Evolutionary conservation across 73 alveolate species (phyloP).

Genomic region (Breviolum minutum): DNA sequence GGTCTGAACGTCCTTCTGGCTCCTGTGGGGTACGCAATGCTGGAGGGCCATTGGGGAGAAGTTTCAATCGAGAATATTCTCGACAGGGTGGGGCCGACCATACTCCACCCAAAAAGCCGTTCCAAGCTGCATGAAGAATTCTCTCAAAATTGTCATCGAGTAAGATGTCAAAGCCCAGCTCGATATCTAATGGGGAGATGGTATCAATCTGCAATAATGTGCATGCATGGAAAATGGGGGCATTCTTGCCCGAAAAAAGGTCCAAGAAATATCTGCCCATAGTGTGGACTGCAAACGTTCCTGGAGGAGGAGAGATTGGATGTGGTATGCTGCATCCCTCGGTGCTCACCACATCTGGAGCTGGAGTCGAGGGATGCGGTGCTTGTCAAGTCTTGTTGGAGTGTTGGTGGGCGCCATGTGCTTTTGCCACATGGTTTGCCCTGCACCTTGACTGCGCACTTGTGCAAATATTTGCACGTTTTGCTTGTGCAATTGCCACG

Average conservation of each 20-base stretch:
- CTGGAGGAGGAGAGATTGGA: not conserved
- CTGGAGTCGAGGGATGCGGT: not conserved
- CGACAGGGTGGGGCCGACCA: not conserved
- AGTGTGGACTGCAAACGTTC: not conserved
- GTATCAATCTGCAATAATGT: not conserved
- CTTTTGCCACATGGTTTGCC: not conserved
- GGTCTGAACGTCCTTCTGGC: too few species aligned
- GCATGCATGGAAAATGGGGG: not conserved
- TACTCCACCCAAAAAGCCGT: not conserved
- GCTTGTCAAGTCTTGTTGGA: not conserved
- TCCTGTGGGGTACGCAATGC: too few species aligned
- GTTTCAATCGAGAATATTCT: too few species aligned
- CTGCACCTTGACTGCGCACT: not conserved
- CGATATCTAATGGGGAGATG: not conserved
- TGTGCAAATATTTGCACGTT: not conserved
- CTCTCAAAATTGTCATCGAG: not conserved
- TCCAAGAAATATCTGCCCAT: not conserved
- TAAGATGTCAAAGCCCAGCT: not conserved
- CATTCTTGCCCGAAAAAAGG: not conserved
- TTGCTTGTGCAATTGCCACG: not conserved
- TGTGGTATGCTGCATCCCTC: not conserved
- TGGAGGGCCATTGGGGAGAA: too few species aligned
- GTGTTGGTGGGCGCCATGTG: not conserved
- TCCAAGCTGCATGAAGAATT: not conserved
- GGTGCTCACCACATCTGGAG: not conserved